Evolutionary conservation across 192 early-diverging fungal species (phyloP).

Genomic region (Entomortierella parvispora): DNA sequence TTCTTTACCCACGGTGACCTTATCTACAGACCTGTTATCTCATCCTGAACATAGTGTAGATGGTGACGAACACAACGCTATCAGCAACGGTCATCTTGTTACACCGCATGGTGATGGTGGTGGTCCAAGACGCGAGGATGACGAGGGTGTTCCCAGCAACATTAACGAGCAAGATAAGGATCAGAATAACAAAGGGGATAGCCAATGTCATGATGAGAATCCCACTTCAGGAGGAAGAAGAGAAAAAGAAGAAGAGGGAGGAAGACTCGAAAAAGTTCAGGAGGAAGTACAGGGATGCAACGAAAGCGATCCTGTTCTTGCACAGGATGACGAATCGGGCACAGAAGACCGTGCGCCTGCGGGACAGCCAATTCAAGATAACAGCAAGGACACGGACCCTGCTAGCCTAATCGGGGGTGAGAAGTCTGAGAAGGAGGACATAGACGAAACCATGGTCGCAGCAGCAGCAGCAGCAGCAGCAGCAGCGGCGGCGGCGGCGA

Average conservation of each 20-base stretch:
- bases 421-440: slow-evolving; percentile 25
- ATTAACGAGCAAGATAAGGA: slow-evolving; percentile 23
- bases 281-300: too few species aligned
- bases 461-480: background rate
- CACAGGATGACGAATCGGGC: too few species aligned
- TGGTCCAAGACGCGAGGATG: too few species aligned
- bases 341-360: too few species aligned
- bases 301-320: too few species aligned
- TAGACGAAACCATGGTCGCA: slow-evolving; percentile 1
- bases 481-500: background rate
- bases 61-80: background rate
- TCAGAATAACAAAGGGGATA: slow-evolving; percentile 18
- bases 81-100: background rate
- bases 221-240: background rate
- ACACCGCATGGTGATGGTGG: too few species aligned
- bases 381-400: too few species aligned
- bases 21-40: background rate
- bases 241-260: slow-evolving; percentile 2
- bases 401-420: background rate
- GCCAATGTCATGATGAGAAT: background rate
- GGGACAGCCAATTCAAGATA: too few species aligned
- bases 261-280: background rate
- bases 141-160: too few species aligned
- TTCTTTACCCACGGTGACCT: background rate
- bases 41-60: background rate